A percentile compares a stretch with the other conserved stretches of the same genome.
phyloP scores from a whole-genome alignment of 148 eudicot species.

The Amaranthus cruentus region DNA sequence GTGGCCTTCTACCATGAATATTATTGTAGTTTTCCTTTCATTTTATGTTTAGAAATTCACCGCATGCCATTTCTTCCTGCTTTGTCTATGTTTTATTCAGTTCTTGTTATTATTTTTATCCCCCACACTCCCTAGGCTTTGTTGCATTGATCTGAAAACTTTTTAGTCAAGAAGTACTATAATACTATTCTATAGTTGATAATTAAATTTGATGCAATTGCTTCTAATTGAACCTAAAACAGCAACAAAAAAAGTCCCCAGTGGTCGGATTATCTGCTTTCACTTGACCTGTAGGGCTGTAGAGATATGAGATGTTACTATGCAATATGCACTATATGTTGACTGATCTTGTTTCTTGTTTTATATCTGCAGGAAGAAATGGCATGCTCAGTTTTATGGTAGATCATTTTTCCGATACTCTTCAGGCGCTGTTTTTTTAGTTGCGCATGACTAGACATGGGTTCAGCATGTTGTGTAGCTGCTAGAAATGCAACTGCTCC shows the following conservation, averaged over 20 bases:
- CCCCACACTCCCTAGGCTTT: no score
- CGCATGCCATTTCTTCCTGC: not conserved
- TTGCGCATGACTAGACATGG: constrained; percentile 32
- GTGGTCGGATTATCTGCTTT: not conserved
- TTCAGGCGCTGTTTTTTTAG: not conserved
- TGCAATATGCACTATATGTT: not conserved
- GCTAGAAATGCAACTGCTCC: constrained; percentile 33
- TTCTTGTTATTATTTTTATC: not conserved
- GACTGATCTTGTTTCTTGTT: not conserved
- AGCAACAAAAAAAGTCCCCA: not conserved
- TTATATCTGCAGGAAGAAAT: constrained; percentile 16
- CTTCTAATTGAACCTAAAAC: constrained; percentile 4
- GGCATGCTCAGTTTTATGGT: not conserved
- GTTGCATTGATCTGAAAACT: not conserved
- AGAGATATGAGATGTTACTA: not conserved
- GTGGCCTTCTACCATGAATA: no score
- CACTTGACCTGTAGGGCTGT: not conserved
- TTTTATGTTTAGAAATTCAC: not conserved
- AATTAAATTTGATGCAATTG: not conserved
- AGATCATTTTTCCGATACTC: not conserved
- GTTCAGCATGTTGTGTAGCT: constrained; percentile 56
- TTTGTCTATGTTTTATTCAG: not conserved
- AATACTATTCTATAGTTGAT: not conserved
- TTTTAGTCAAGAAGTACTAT: not conserved
- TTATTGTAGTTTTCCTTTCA: not conserved